phyloP scores from a whole-genome alignment of 2,329 filamentous ascomycete genomes.

The Sporothrix phasma region DNA sequence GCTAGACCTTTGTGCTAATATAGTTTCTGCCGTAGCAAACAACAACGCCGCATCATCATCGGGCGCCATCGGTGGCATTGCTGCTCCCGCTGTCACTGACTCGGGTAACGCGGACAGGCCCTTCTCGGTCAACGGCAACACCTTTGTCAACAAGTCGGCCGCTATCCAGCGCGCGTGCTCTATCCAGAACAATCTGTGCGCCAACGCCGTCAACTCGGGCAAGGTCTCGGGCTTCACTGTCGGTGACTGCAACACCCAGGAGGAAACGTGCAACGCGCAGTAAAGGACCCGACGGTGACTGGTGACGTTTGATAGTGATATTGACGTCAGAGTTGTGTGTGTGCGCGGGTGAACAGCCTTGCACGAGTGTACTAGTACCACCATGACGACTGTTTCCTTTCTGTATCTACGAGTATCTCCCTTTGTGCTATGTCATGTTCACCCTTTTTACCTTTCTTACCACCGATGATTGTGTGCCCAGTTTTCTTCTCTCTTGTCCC shows the following conservation, averaged over 20 bases:
- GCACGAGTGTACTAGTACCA: slow-evolving; percentile 7
- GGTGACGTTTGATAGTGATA: too few relatives aligned
- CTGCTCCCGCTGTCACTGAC: slow-evolving; percentile 40
- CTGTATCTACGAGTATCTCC: not conserved
- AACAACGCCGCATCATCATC: slow-evolving; percentile 15
- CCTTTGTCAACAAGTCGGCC: slow-evolving; percentile 44
- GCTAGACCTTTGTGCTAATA: slow-evolving; percentile 13
- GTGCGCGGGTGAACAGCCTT: not conserved
- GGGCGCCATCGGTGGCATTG: slow-evolving; percentile 39
- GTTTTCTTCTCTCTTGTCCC: not conserved
- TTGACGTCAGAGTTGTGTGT: not conserved
- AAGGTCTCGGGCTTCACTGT: slow-evolving; percentile 31
- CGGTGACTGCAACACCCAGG: slow-evolving; percentile 46
- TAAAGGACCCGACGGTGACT: not conserved
- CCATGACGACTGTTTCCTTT: not conserved
- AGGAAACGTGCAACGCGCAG: slow-evolving; percentile 32
- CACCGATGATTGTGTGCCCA: not conserved
- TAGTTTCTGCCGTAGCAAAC: slow-evolving; percentile 13
- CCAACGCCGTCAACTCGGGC: slow-evolving; percentile 45
- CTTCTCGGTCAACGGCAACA: slow-evolving; percentile 47
- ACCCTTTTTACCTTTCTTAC: not conserved
- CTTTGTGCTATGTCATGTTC: not conserved
- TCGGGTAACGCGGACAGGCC: slow-evolving; percentile 40
- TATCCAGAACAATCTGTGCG: slow-evolving; percentile 53
- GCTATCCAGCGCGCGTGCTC: slow-evolving; percentile 53